Evolutionary conservation across 1,139 yeast species (phyloP), one percentile per base, ranked within the genome.

Genomic region (Ogataea hybrid): DNA sequence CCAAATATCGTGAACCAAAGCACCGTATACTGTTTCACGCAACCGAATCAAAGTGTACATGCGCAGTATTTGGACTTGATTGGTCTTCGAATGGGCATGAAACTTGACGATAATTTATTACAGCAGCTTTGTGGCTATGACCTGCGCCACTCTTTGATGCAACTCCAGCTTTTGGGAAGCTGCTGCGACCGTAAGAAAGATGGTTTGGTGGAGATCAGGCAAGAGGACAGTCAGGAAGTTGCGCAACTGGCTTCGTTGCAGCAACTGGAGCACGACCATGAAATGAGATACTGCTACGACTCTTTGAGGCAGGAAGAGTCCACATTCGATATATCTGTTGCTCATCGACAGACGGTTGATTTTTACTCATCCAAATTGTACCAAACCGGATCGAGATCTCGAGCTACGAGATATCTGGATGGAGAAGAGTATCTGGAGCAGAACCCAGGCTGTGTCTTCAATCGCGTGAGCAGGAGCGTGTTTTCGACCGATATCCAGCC

Each of bases 1-100:
- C 57, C 60, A 21, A 67, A 65, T 33, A 63, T 86, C 6, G 53
- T 77, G 12, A 73, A 76, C 12, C 59, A 58, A 32, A 58, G 64
- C 3, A 51, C 58, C 3, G 51, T 61, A n/a, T 49, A 47, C 25
- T 41, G 41, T 22, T 55, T 59, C 30, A 35, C 39, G 3, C 39
- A 44, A 6, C 49, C 48, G 2, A 27, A 38, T 1, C 21, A 25
- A 3, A 22, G 12, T 6, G 34, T 41, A 5, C 17, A 51, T 23
- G 23, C 17, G 17, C 45, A 50, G 22, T 61, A 61, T 41, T 39
- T 61, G 18, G 58, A 56, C 42, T 21, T 57, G 32, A 51, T 56
- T 16, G 57, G 58, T 3, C 42, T 54, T 18, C 45, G 44, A 7
- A 54, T 56, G 50, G 58, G 59, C 10, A 44, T 50, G 16, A 37